Evolutionary conservation across 1,284 basidiomycete species (phyloP).

Genomic region (Pyrrhoderma lamaoense): DNA sequence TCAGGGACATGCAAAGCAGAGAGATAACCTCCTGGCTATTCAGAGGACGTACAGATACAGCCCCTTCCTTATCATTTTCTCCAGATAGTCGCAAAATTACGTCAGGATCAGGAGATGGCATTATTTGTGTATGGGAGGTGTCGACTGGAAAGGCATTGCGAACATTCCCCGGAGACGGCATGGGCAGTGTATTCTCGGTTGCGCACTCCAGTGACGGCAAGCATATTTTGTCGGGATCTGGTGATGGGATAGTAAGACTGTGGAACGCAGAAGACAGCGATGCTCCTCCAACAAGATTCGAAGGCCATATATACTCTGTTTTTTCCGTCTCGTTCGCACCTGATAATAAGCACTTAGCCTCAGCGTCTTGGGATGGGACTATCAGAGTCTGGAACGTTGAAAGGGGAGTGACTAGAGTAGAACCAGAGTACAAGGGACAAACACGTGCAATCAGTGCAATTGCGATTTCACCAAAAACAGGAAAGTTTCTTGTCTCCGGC

Average conservation of each 20-base stretch:
- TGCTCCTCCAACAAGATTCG: constrained; percentile 51
- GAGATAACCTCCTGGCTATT: background rate
- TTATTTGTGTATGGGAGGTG: too few relatives aligned
- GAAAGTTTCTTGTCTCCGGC: too few relatives aligned
- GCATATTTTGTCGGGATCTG: constrained; percentile 72
- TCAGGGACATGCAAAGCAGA: constrained; percentile 1
- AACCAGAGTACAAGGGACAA: too few relatives aligned
- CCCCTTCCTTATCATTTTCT: too few relatives aligned
- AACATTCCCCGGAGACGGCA: background rate
- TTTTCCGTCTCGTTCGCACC: background rate
- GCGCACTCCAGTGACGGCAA: constrained; percentile 1
- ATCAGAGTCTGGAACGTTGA: too few relatives aligned
- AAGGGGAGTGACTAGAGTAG: too few relatives aligned
- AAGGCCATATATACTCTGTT: constrained; percentile 48
- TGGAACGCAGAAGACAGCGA: constrained; percentile 63
- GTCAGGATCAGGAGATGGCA: too few relatives aligned
- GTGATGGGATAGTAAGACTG: constrained; percentile 72
- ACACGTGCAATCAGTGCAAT: too few relatives aligned
- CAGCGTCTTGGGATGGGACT: background rate
- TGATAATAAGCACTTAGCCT: background rate
- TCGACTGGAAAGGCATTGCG: background rate
- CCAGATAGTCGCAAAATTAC: too few relatives aligned
- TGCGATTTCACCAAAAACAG: too few relatives aligned
- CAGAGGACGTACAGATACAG: too few relatives aligned
- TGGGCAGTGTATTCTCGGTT: background rate